A percentile compares a stretch with the other conserved stretches of the same genome.
Conservation (phyloP, 2,329 filamentous ascomycete genomes). For the Davidsoniella virescens region DNA sequence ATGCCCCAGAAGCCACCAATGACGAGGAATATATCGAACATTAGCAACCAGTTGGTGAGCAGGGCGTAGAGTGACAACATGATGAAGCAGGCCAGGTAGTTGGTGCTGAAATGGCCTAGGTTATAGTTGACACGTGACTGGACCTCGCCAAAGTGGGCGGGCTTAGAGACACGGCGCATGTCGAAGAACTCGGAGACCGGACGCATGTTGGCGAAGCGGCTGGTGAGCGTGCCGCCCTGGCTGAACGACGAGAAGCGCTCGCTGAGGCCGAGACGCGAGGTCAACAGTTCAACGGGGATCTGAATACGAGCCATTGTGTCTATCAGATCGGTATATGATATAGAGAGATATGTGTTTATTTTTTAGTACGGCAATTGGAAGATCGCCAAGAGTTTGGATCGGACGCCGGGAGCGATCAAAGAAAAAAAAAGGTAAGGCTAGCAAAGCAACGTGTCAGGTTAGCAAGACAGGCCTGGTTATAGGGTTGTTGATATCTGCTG, state of each 20-base stretch:
- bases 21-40: conserved; percentile 86
- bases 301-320: conserved; percentile 64
- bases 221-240: conserved; percentile 52
- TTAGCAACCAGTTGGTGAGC: conserved; percentile 68
- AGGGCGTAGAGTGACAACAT: conserved; percentile 95
- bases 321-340: neutral
- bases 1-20: conserved; percentile 80
- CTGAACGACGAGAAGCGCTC: conserved; percentile 77
- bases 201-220: conserved; percentile 81
- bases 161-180: conserved; percentile 89
- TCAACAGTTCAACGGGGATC: conserved; percentile 82
- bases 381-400: neutral
- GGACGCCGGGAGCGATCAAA: neutral
- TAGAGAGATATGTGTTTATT: conserved; percentile 9
- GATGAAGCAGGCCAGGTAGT: conserved; percentile 84
- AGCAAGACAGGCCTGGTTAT: neutral
- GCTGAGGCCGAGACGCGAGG: conserved; percentile 71
- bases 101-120: conserved; percentile 91
- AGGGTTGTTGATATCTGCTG: neutral
- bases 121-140: conserved; percentile 96
- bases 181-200: conserved; percentile 90
- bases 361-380: neutral
- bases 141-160: conserved; percentile 73
- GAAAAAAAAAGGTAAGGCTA: conserved; percentile 6
- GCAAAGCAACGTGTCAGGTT: conserved; percentile 4